These are phyloP conservation scores for Blepharisma stoltei DNA, from an alignment of 73 alveolate species.

Conservation along the genomic window DNA sequence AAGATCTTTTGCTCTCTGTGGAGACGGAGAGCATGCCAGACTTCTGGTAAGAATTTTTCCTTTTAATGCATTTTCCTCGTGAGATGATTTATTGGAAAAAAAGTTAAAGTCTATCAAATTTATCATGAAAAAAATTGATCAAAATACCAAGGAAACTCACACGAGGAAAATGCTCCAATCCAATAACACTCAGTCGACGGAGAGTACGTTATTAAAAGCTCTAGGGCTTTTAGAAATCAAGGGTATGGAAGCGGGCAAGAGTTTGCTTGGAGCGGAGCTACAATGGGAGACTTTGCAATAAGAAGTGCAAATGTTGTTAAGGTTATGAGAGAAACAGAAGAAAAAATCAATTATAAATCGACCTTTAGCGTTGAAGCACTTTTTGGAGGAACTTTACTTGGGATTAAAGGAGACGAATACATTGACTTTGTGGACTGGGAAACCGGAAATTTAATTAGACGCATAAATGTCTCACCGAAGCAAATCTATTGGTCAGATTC, in stretches of 20 bases:
- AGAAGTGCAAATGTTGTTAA: constrained; percentile 57
- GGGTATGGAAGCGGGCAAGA: constrained; percentile 72
- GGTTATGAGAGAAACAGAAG: constrained; percentile 32
- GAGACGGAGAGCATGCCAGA: constrained; percentile 58
- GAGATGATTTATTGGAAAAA: too few species aligned
- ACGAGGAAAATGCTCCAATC: too few species aligned
- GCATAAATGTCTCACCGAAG: constrained; percentile 94
- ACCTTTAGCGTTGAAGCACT: constrained; percentile 84
- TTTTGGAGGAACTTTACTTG: constrained; percentile 93
- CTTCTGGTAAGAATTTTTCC: too few species aligned
- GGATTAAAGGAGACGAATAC: constrained; percentile 86
- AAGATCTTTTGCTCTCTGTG: constrained; percentile 81
- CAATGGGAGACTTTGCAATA: constrained; percentile 68
- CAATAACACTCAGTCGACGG: too few species aligned
- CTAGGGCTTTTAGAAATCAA: constrained; percentile 52
- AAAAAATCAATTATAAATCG: constrained; percentile 69
- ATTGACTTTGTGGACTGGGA: constrained; percentile 72
- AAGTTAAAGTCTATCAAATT: too few species aligned
- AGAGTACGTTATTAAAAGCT: constrained; percentile 18
- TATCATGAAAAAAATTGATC: too few species aligned
- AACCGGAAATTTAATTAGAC: constrained; percentile 56
- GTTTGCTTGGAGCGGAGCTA: constrained; percentile 53
- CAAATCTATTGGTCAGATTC: constrained; percentile 85
- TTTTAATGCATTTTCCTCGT: too few species aligned
- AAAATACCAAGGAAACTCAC: too few species aligned